Evolutionary conservation across 1,284 basidiomycete species (phyloP).

Genomic region (Trichosporon faecale): DNA sequence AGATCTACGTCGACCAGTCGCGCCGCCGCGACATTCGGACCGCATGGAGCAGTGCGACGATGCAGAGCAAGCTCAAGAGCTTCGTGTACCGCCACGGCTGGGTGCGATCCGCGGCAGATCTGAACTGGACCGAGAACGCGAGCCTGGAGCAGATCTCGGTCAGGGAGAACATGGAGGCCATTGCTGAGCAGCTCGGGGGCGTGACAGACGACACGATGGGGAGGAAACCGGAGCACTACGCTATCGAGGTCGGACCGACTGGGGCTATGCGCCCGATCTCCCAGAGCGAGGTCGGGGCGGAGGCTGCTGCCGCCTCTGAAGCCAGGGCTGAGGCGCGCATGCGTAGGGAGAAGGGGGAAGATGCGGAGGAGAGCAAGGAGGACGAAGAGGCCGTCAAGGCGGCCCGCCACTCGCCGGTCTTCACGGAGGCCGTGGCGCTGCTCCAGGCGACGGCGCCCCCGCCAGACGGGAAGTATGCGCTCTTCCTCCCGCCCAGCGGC

Average conservation of each 20-base stretch:
- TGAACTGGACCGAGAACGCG: slow-evolving; percentile 32
- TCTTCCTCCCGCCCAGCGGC: slow-evolving; percentile 33
- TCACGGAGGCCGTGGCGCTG: slow-evolving; percentile 33
- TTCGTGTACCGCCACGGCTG: slow-evolving; percentile 35
- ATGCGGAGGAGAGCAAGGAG: neutral
- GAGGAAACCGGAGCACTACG: slow-evolving; percentile 28
- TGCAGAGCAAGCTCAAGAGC: slow-evolving; percentile 26
- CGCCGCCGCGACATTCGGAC: slow-evolving; percentile 26
- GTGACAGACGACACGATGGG: neutral
- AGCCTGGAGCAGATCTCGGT: slow-evolving; percentile 20
- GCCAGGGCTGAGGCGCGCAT: neutral
- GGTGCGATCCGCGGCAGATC: slow-evolving; percentile 24
- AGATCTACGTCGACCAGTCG: slow-evolving; percentile 22
- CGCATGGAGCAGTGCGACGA: slow-evolving; percentile 35
- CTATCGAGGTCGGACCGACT: slow-evolving; percentile 25
- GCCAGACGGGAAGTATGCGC: slow-evolving; percentile 29
- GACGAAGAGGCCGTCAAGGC: neutral
- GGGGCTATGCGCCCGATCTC: slow-evolving; percentile 20
- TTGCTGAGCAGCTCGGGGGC: slow-evolving; percentile 11
- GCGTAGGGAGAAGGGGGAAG: too few relatives aligned
- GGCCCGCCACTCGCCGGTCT: slow-evolving; percentile 10
- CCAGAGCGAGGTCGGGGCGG: neutral
- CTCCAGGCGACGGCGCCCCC: slow-evolving; percentile 32
- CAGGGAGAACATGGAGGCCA: slow-evolving; percentile 20
- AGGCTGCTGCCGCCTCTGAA: neutral